phyloP scores from a whole-genome alignment of 208 protist genomes.

The Leptomonas seymouri region DNA sequence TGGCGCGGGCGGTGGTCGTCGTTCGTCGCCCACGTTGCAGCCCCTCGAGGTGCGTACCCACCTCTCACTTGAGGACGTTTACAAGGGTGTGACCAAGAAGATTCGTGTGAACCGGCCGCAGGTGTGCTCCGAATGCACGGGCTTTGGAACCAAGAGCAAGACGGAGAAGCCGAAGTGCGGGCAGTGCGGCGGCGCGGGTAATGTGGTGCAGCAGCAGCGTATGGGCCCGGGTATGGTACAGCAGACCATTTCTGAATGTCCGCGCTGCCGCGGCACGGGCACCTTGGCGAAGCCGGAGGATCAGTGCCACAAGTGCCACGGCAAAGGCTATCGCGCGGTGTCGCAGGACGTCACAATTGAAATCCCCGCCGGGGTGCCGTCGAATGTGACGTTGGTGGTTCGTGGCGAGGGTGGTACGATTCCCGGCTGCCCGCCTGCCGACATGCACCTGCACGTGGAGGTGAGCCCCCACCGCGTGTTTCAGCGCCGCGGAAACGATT shows the following conservation, averaged over 20 bases:
- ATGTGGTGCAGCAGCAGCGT: slow-evolving; percentile 92
- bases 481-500: slow-evolving; percentile 93
- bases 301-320: slow-evolving; percentile 94
- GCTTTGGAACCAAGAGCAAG: slow-evolving; percentile 89
- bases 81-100: slow-evolving; percentile 79
- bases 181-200: slow-evolving; percentile 93
- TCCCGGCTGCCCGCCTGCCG: slow-evolving; percentile 93
- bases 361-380: slow-evolving; percentile 95
- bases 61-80: slow-evolving; percentile 86
- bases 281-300: slow-evolving; percentile 92
- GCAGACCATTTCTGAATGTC: slow-evolving; percentile 94
- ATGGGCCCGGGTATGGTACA: slow-evolving; percentile 97
- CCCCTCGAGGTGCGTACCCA: slow-evolving; percentile 82
- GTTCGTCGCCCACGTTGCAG: slow-evolving; percentile 59
- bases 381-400: slow-evolving; percentile 96
- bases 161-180: slow-evolving; percentile 90
- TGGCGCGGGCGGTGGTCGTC: slow-evolving; percentile 37
- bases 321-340: slow-evolving; percentile 93
- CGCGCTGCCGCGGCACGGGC: slow-evolving; percentile 94
- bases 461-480: slow-evolving; percentile 94
- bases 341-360: slow-evolving; percentile 95
- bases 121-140: slow-evolving; percentile 87
- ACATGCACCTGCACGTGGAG: slow-evolving; percentile 97
- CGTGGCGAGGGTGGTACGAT: slow-evolving; percentile 95
- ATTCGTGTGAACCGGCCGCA: slow-evolving; percentile 82